phyloP scores from a whole-genome alignment of 305 asterid species.

The Withania somnifera region DNA sequence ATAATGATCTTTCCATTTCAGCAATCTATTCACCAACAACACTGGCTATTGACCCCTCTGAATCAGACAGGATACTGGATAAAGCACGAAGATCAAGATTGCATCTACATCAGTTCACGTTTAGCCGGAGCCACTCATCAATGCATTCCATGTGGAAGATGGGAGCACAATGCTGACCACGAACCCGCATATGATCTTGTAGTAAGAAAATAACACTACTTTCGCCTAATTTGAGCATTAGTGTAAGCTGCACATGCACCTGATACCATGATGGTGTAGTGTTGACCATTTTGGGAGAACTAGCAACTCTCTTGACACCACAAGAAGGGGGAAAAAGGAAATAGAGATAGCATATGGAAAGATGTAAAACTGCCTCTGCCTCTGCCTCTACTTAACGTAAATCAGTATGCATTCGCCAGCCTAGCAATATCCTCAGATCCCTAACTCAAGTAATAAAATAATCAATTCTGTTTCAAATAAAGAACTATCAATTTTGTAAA shows the following conservation, averaged over 20 bases:
- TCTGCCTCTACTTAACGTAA: too few species aligned
- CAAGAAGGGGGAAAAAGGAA: too few species aligned
- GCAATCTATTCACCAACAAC: too few species aligned
- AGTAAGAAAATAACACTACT: not conserved
- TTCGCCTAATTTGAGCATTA: not conserved
- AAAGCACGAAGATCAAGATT: conserved; percentile 83
- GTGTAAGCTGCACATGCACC: not conserved
- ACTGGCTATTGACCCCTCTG: conserved; percentile 40
- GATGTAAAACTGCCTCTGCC: too few species aligned
- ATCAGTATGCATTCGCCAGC: too few species aligned
- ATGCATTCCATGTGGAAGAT: conserved; percentile 95
- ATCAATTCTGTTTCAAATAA: not conserved
- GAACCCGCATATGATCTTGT: conserved; percentile 40
- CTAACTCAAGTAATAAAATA: too few species aligned
- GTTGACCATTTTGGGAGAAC: not conserved
- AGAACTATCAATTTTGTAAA: not conserved
- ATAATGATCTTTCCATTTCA: too few species aligned
- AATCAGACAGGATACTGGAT: conserved; percentile 55
- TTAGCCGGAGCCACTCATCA: conserved; percentile 93
- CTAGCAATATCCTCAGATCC: too few species aligned
- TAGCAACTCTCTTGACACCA: too few species aligned
- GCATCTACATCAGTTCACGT: conserved; percentile 91
- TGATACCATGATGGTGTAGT: not conserved
- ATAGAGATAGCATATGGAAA: too few species aligned
- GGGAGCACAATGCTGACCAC: conserved; percentile 98